phyloP scores from a whole-genome alignment of 306 rosid species.

The Vigna mungo region DNA sequence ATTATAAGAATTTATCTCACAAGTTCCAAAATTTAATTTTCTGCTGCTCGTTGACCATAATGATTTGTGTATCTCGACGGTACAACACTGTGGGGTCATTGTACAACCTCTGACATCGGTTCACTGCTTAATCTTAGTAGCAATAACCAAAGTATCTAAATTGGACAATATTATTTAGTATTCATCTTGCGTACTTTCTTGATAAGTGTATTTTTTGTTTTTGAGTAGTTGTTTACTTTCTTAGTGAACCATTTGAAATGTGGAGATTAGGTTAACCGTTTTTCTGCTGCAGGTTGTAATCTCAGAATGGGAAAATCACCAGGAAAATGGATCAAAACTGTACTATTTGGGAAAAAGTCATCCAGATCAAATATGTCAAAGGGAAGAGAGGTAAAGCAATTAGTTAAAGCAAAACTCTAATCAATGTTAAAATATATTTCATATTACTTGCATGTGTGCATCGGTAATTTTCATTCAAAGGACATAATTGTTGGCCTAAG shows the following conservation, averaged over 20 bases:
- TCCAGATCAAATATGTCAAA: constrained; percentile 60
- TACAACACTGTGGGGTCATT: not conserved
- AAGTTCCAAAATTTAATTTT: constrained; percentile 1
- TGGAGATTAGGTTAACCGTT: constrained; percentile 22
- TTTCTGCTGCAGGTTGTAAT: constrained; percentile 42
- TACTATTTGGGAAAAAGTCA: constrained; percentile 81
- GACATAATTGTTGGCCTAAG: constrained; percentile 1
- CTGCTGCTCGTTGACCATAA: not conserved
- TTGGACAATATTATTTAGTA: not conserved
- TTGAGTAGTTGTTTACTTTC: constrained; percentile 2
- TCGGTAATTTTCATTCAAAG: not conserved
- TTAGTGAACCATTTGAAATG: constrained; percentile 6
- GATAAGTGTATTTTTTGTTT: not conserved
- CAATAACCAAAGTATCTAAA: not conserved
- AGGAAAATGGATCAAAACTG: constrained; percentile 83
- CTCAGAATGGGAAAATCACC: constrained; percentile 87
- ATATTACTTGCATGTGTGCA: not conserved
- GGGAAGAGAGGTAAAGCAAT: constrained; percentile 59
- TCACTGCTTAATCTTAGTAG: constrained; percentile 22
- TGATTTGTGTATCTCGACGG: not conserved
- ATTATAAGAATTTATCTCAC: constrained; percentile 4
- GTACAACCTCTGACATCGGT: not conserved
- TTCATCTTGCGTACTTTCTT: constrained; percentile 1
- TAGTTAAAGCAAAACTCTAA: not conserved
- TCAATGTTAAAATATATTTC: not conserved